phyloP scores from a whole-genome alignment of 192 early-diverging fungal species.

The Glomus cerebriforme region DNA sequence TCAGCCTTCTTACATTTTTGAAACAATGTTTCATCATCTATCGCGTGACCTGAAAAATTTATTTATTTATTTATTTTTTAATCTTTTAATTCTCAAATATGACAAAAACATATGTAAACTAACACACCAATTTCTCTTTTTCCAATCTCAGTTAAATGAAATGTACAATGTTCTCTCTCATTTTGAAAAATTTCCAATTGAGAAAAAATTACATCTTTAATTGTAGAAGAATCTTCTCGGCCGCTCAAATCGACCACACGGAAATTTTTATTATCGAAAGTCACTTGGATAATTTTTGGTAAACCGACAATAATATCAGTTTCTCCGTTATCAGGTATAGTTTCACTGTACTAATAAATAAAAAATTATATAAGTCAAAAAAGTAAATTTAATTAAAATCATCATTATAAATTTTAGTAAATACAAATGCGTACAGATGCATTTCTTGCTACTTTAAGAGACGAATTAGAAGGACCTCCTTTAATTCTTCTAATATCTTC shows the following conservation, averaged over 20 bases:
- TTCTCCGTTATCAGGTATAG: too few relatives aligned
- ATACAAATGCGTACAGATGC: background rate
- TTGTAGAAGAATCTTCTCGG: constrained; percentile 35
- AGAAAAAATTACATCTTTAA: constrained; percentile 43
- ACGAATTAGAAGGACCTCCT: background rate
- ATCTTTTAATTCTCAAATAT: background rate
- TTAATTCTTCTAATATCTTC: background rate
- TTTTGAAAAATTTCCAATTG: background rate
- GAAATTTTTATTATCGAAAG: constrained; percentile 42
- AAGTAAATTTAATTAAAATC: background rate
- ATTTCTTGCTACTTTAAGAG: background rate
- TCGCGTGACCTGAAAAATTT: background rate
- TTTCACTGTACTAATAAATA: background rate
- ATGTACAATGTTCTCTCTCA: constrained; percentile 7
- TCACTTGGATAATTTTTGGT: constrained; percentile 39
- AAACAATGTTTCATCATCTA: constrained; percentile 12
- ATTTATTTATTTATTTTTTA: too few relatives aligned
- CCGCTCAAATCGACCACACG: constrained; percentile 39
- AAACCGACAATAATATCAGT: background rate
- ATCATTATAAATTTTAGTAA: background rate
- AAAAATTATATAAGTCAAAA: background rate
- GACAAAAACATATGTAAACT: background rate
- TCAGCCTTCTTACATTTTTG: constrained; percentile 15
- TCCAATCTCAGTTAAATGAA: constrained; percentile 11
- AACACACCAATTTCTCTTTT: constrained; percentile 2